Evolutionary conservation across 2,329 filamentous ascomycete species (phyloP).

Genomic region (Xylariaceae sp.): DNA sequence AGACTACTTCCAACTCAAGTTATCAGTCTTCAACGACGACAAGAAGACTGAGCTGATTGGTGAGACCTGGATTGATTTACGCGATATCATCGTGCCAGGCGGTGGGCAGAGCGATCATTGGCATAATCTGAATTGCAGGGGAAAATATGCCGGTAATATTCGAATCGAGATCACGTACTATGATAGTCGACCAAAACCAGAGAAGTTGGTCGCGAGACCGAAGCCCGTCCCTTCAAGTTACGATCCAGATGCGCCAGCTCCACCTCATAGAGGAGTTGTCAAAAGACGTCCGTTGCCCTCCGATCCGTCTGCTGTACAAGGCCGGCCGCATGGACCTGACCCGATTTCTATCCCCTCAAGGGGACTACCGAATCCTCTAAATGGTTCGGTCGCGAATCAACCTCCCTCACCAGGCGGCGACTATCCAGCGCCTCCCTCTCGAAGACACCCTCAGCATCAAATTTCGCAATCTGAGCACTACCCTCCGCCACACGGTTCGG

Average conservation of each 20-base stretch:
- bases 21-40: conserved; percentile 96
- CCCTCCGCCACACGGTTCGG: conserved; percentile 28
- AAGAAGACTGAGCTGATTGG: conserved; percentile 97
- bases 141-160: conserved; percentile 94
- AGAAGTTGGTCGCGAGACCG: conserved; percentile 59
- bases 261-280: conserved; percentile 50
- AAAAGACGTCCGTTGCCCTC: conserved; percentile 81
- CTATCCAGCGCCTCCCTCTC: conserved; percentile 40
- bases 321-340: conserved; percentile 39
- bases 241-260: conserved; percentile 28
- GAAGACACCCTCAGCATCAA: conserved; percentile 17
- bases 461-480: conserved; percentile 35
- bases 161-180: conserved; percentile 96
- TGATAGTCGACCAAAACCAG: conserved; percentile 76
- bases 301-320: conserved; percentile 61
- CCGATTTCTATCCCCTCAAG: conserved; percentile 45
- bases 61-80: conserved; percentile 83
- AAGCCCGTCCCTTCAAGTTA: conserved; percentile 37
- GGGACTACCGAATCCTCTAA: conserved; percentile 40
- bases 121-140: conserved; percentile 81
- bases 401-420: conserved; percentile 51
- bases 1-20: conserved; percentile 92
- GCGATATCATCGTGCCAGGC: conserved; percentile 72
- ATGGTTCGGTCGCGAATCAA: conserved; percentile 43
- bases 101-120: conserved; percentile 93